Evolutionary conservation across 306 rosid genomes (phyloP).

Genomic region (Aeschynomene evenia): DNA sequence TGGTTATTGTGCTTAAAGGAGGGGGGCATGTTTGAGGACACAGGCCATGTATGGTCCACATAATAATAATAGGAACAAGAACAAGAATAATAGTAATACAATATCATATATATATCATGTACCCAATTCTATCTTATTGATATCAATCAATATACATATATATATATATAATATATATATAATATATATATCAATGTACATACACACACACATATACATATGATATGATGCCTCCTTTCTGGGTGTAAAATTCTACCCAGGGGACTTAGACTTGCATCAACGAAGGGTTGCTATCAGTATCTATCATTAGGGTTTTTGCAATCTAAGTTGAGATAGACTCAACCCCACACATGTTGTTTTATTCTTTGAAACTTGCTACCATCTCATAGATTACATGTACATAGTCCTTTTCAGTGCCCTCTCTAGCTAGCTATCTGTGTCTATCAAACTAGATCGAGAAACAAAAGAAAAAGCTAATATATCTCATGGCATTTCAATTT

Average conservation of each 20-base stretch:
- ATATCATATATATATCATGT: too few relatives aligned
- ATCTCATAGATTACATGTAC: constrained; percentile 45
- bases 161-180: too few relatives aligned
- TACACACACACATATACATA: too few relatives aligned
- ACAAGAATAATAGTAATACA: too few relatives aligned
- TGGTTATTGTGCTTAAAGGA: constrained; percentile 38
- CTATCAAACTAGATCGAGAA: background rate
- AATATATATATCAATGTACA: too few relatives aligned
- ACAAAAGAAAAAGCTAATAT: too few relatives aligned
- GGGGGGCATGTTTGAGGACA: constrained; percentile 31
- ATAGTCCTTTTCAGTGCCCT: constrained; percentile 48
- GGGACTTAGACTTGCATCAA: constrained; percentile 61
- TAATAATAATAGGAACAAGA: too few relatives aligned
- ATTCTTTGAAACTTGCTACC: constrained; percentile 43
- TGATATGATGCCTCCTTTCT: constrained; percentile 45
- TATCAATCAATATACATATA: too few relatives aligned
- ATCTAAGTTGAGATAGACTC: constrained; percentile 56
- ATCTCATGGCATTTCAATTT: too few relatives aligned
- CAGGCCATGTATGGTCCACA: constrained; percentile 51
- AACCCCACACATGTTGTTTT: constrained; percentile 57
- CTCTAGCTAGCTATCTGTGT: background rate
- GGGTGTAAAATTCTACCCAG: constrained; percentile 49
- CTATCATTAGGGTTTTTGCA: constrained; percentile 58
- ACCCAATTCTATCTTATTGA: too few relatives aligned
- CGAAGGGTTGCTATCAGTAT: constrained; percentile 65